These are phyloP conservation scores for Candida tallmaniae DNA, from an alignment of 805 yeast genomes.

Conservation along the genomic window DNA sequence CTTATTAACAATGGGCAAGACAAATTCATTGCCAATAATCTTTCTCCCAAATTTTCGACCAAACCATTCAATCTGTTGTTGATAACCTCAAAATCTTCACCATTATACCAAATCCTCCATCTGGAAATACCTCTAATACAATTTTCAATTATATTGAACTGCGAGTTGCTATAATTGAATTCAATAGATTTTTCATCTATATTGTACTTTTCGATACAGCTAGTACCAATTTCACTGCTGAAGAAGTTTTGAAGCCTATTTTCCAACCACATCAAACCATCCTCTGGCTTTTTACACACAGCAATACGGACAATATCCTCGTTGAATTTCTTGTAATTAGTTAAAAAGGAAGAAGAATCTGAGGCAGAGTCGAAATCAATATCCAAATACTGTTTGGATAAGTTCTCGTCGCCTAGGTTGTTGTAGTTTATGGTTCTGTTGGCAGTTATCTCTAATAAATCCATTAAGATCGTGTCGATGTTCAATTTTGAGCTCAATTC, in stretches of 20 bases:
- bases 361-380: slow-evolving; percentile 85
- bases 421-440: slow-evolving; percentile 72
- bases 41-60: slow-evolving; percentile 68
- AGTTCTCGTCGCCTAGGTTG: slow-evolving; percentile 59
- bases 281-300: slow-evolving; percentile 80
- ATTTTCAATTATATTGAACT: slow-evolving; percentile 82
- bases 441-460: slow-evolving; percentile 70
- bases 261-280: slow-evolving; percentile 79
- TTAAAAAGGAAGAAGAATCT: slow-evolving; percentile 71
- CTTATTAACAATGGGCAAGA: slow-evolving; percentile 78
- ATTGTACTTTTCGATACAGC: slow-evolving; percentile 51
- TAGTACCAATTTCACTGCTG: slow-evolving; percentile 61
- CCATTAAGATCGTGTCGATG: slow-evolving; percentile 56
- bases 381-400: slow-evolving; percentile 64
- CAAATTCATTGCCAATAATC: slow-evolving; percentile 67
- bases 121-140: slow-evolving; percentile 88
- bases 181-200: slow-evolving; percentile 61
- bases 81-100: slow-evolving; percentile 48
- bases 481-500: slow-evolving; percentile 57
- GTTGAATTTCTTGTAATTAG: slow-evolving; percentile 74
- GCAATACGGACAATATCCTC: slow-evolving; percentile 89
- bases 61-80: slow-evolving; percentile 49
- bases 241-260: slow-evolving; percentile 68
- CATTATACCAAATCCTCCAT: slow-evolving; percentile 90
- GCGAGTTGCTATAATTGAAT: slow-evolving; percentile 71